These are phyloP conservation scores for Coleophoma cylindrospora DNA, from an alignment of 2,329 filamentous ascomycete genomes.

Conservation along the genomic window DNA sequence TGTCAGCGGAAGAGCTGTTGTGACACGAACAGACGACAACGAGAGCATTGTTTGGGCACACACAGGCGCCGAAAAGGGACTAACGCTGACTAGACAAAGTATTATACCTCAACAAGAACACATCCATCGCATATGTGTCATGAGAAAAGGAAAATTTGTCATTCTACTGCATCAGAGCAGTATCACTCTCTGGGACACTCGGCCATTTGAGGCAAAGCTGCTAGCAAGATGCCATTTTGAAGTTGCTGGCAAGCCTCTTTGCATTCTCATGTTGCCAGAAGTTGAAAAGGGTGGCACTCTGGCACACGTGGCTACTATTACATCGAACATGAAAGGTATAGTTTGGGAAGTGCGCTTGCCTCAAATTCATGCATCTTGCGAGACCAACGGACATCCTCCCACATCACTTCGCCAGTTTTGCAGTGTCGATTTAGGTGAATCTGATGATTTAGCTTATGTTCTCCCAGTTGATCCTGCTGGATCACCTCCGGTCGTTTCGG, in stretches of 20 bases:
- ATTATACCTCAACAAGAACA: conserved; percentile 62
- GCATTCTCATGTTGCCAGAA: conserved; percentile 71
- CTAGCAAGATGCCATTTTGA: conserved; percentile 55
- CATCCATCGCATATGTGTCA: conserved; percentile 74
- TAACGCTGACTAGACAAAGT: conserved; percentile 61
- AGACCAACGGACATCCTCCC: conserved; percentile 28
- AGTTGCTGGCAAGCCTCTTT: conserved; percentile 67
- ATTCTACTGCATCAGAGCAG: conserved; percentile 71
- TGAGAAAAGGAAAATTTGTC: conserved; percentile 73
- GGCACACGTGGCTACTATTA: conserved; percentile 77
- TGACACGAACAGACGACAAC: conserved; percentile 74
- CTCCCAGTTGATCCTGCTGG: conserved; percentile 85
- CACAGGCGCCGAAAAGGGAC: conserved; percentile 40
- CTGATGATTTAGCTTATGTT: conserved; percentile 58
- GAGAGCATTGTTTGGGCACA: conserved; percentile 85
- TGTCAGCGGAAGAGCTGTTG: conserved; percentile 71
- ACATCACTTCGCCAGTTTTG: conserved; percentile 60
- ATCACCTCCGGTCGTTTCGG: conserved; percentile 62
- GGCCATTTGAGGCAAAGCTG: conserved; percentile 49
- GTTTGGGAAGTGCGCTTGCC: conserved; percentile 75
- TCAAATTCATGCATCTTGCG: conserved; percentile 28
- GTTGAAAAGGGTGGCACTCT: conserved; percentile 43
- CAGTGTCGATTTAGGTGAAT: conserved; percentile 60
- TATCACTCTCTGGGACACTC: conserved; percentile 77
- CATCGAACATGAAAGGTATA: conserved; percentile 70